phyloP scores from a whole-genome alignment of 1,139 yeast species.

The Nakaseomyces delphensis region DNA sequence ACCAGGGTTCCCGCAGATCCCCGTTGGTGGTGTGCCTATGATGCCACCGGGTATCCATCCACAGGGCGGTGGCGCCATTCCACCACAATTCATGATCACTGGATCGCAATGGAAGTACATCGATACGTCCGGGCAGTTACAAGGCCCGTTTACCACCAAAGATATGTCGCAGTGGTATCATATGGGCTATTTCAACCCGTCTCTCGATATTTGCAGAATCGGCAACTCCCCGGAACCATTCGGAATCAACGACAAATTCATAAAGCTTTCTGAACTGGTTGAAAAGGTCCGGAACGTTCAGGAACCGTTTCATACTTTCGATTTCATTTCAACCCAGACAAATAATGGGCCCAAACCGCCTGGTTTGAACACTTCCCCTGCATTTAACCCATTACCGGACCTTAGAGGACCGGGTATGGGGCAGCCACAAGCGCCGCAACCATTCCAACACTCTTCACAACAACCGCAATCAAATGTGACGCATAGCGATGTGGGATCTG shows the following conservation, averaged over 20 bases:
- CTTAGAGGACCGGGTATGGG: no score
- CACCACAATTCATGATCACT: slow-evolving; percentile 11
- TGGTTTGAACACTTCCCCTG: not conserved
- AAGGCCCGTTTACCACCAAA: slow-evolving; percentile 30
- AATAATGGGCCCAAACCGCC: slow-evolving; percentile 2
- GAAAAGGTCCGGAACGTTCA: slow-evolving; percentile 20
- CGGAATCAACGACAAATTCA: slow-evolving; percentile 23
- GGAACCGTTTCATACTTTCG: slow-evolving; percentile 27
- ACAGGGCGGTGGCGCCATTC: slow-evolving; percentile 5
- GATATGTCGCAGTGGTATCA: slow-evolving; percentile 30
- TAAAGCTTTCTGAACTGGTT: slow-evolving; percentile 23
- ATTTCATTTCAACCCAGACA: slow-evolving; percentile 9
- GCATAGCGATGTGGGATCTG: no score
- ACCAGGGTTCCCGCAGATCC: slow-evolving; percentile 1
- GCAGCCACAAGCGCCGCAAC: no score
- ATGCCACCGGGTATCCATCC: slow-evolving; percentile 10
- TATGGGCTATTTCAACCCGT: slow-evolving; percentile 27
- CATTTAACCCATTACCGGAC: not conserved
- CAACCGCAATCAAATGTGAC: no score
- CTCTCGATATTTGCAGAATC: slow-evolving; percentile 23
- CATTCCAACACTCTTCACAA: not conserved
- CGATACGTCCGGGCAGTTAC: slow-evolving; percentile 26
- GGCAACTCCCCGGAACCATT: slow-evolving; percentile 23
- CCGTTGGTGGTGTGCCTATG: slow-evolving; percentile 8
- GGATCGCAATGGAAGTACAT: slow-evolving; percentile 31